Percentiles rank a stretch among this genome's conserved stretches.
Evolutionary conservation across 2,329 filamentous ascomycete genomes (phyloP).

Genomic region (Samsoniella hepiali): DNA sequence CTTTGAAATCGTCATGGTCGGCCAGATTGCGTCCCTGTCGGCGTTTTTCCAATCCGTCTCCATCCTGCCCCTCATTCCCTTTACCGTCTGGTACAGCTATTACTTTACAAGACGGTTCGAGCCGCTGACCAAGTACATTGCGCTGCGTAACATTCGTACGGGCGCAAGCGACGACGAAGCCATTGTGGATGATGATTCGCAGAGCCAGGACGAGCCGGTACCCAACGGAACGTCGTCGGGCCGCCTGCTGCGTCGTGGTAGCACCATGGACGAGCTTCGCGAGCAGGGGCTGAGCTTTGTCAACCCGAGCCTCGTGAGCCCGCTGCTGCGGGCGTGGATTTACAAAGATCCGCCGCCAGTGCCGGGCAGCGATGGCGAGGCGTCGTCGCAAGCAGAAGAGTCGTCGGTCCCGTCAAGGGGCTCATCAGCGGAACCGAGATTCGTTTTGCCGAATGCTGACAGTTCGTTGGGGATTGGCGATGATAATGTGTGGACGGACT

Average conservation of each 20-base stretch:
- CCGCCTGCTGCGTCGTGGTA: conserved; percentile 49
- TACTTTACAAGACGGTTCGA: conserved; percentile 79
- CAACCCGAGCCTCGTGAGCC: conserved; percentile 69
- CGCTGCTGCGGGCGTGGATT: conserved; percentile 71
- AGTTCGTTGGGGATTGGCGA: conserved; percentile 39
- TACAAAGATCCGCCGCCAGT: conserved; percentile 52
- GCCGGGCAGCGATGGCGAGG: conserved; percentile 22
- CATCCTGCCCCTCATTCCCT: conserved; percentile 71
- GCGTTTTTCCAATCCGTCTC: conserved; percentile 72
- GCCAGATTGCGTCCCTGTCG: conserved; percentile 71
- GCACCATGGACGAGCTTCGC: conserved; percentile 68
- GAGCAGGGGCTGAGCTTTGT: conserved; percentile 70
- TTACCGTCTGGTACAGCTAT: conserved; percentile 86
- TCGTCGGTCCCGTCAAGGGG: conserved; percentile 20
- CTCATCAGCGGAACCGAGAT: conserved; percentile 19
- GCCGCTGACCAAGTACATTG: conserved; percentile 88
- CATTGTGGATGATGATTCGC: conserved; percentile 33
- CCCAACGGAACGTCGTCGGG: conserved; percentile 26
- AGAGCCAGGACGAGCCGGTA: conserved; percentile 13
- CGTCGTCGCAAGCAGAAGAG: conserved; percentile 24
- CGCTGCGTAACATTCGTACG: conserved; percentile 74
- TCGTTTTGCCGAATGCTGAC: conserved; percentile 35
- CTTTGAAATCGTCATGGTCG: conserved; percentile 88
- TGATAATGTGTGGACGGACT: conserved; percentile 38
- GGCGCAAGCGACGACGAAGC: conserved; percentile 39